Evolutionary conservation across 139 green algal genomes (phyloP).

Genomic region (Nannochloris sp.): DNA sequence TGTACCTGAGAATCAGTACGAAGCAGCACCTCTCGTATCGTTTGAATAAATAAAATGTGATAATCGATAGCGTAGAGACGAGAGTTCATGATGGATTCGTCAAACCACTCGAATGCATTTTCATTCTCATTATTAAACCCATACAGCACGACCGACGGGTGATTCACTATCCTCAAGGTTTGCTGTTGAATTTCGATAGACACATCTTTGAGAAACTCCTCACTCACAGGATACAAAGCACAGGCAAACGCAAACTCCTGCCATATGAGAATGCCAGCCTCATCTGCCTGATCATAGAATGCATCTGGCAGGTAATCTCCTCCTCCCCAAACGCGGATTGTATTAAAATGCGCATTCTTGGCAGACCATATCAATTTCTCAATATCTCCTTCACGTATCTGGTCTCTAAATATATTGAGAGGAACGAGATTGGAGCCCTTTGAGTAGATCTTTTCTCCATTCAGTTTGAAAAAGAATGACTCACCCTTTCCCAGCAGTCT

Average conservation of each 20-base stretch:
- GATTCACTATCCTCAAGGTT: slow-evolving; percentile 42
- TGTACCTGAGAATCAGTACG: slow-evolving; percentile 33
- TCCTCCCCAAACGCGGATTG: slow-evolving; percentile 64
- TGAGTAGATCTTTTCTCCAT: slow-evolving; percentile 52
- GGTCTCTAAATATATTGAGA: slow-evolving; percentile 35
- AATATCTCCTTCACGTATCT: slow-evolving; percentile 9
- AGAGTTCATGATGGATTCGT: slow-evolving; percentile 20
- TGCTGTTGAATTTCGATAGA: slow-evolving; percentile 38
- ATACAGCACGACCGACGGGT: slow-evolving; percentile 60
- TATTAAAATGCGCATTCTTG: slow-evolving; percentile 61
- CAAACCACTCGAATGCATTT: slow-evolving; percentile 40
- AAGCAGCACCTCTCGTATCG: slow-evolving; percentile 22
- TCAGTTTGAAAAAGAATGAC: slow-evolving; percentile 65
- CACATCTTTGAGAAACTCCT: slow-evolving; percentile 33
- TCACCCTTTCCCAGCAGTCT: slow-evolving; percentile 17
- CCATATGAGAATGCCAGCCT: slow-evolving; percentile 64
- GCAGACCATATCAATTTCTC: slow-evolving; percentile 33
- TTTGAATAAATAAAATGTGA: slow-evolving; percentile 41
- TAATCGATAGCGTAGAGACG: slow-evolving; percentile 53
- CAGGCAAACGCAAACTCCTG: slow-evolving; percentile 60
- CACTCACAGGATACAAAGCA: slow-evolving; percentile 34
- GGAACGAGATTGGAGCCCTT: slow-evolving; percentile 67
- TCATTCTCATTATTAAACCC: slow-evolving; percentile 47
- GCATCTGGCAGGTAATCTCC: slow-evolving; percentile 37
- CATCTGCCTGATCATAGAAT: slow-evolving; percentile 60